Evolutionary conservation across 768 basidiomycete species (phyloP), one percentile per base, ranked within the genome.

Genomic region (Tylopilus subfusipes): DNA sequence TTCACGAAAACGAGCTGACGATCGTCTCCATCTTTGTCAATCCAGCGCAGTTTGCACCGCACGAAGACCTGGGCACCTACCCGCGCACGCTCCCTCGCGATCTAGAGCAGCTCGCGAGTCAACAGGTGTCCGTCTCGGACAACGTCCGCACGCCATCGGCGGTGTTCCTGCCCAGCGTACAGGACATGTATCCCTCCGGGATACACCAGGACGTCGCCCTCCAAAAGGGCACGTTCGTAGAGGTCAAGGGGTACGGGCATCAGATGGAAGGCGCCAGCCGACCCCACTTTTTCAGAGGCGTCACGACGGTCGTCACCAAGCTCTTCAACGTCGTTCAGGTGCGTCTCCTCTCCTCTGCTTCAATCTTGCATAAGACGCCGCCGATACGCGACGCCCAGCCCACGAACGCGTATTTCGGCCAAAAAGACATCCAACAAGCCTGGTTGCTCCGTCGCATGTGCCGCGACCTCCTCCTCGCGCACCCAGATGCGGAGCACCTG

Each of bases 391-490:
- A 21, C 34, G 4, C 25, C 4, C 30, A 68, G 93, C 96, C 96
- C 6, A 90, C 90, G 42, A 83, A 86, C 59, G 85, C 90, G 21
- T 98, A 98, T 70, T 97, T 99, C 58, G 96, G 97, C 1, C 95
- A 98, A 72, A 98, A 98, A 68, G 96, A 98, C 68, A 97, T 99
- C 50, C 97, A 99, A 66, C 97, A 99, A 68, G 93, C 90, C 0
- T 75, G 98, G 16, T 73, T 99, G 42, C 77, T 98, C 30, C 86
- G 88, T 31, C 82, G 85, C 5, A 76, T 98, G 71, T 79, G 80
- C 50, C 75, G 78, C 27, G 97, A 99, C 69, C 76, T 97, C 6
- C 81, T 96, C 11, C 70, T 93, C n/a, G 74, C 87, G 7, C 79
- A 90, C 65, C 97, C 97, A 0, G 74, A 80, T 11, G 74, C 86